Evolutionary conservation across 176 grass and related monocot genomes (phyloP).

Genomic region (Tuctoria greenei): DNA sequence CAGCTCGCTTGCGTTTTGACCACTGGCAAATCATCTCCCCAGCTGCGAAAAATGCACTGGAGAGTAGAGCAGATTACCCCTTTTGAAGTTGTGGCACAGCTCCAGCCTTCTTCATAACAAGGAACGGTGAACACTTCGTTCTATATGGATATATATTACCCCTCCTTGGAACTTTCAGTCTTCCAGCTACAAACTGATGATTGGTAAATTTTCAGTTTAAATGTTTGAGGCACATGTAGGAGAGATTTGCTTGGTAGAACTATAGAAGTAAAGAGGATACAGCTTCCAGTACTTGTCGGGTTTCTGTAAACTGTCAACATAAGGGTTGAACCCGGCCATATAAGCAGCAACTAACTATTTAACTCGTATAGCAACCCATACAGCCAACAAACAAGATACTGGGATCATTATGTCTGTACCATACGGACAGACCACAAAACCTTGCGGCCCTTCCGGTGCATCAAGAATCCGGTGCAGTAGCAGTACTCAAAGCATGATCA

Average conservation of each 20-base stretch:
- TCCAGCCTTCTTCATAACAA: not conserved
- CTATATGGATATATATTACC: not conserved
- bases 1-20: constrained; percentile 6
- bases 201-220: not conserved
- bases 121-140: not conserved
- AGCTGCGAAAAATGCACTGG: not conserved
- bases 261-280: not conserved
- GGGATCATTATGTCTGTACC: not conserved
- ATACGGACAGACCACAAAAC: not conserved
- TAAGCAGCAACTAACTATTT: constrained; percentile 14
- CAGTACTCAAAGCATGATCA: constrained; percentile 4
- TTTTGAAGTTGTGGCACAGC: not conserved
- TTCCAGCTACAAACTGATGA: constrained; percentile 1
- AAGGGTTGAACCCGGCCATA: not conserved
- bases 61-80: not conserved
- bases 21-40: not conserved
- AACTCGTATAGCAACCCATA: not conserved
- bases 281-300: not conserved
- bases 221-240: not conserved
- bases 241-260: not conserved
- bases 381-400: constrained; percentile 18
- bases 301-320: not conserved
- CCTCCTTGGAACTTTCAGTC: not conserved
- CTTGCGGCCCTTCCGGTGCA: not conserved
- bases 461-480: constrained; percentile 26